Evolutionary conservation across 768 basidiomycete genomes (phyloP).

Genomic region (Phaeotremella fagi): DNA sequence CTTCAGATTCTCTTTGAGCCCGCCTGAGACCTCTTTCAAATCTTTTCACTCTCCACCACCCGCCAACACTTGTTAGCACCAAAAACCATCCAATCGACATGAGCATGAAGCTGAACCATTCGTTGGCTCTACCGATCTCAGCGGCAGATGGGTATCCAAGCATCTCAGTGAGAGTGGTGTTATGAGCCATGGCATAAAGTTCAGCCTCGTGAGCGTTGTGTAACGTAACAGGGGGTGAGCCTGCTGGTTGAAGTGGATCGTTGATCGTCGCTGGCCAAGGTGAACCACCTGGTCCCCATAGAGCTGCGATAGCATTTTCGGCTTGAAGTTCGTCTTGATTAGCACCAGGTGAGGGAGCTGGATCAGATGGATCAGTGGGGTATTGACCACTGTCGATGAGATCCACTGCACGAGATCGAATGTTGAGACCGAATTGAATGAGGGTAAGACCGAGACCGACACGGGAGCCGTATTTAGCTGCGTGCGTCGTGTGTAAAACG

Average conservation of each 20-base stretch:
- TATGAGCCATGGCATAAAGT: slow-evolving; percentile 35
- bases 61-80: slow-evolving; percentile 72
- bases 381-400: slow-evolving; percentile 41
- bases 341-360: slow-evolving; percentile 13
- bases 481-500: slow-evolving; percentile 75
- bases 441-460: slow-evolving; percentile 93
- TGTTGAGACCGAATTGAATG: slow-evolving; percentile 84
- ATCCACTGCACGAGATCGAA: slow-evolving; percentile 55
- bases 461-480: slow-evolving; percentile 86
- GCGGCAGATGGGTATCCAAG: slow-evolving; percentile 34
- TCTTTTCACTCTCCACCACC: slow-evolving; percentile 53
- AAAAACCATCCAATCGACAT: slow-evolving; percentile 93
- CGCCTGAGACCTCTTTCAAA: slow-evolving; percentile 34
- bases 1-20: slow-evolving; percentile 33
- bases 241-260: slow-evolving; percentile 14
- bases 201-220: slow-evolving; percentile 38
- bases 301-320: slow-evolving; percentile 38
- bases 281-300: slow-evolving; percentile 23
- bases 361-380: slow-evolving; percentile 35
- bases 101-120: slow-evolving; percentile 86
- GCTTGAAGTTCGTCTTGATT: slow-evolving; percentile 28
- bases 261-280: slow-evolving; percentile 32
- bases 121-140: slow-evolving; percentile 56
- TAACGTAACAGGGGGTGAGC: slow-evolving; percentile 24
- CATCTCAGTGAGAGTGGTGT: slow-evolving; percentile 38